Evolutionary conservation across 1,284 basidiomycete species (phyloP), one percentile per base, ranked within the genome.

Genomic region (Amylostereum chailletii): DNA sequence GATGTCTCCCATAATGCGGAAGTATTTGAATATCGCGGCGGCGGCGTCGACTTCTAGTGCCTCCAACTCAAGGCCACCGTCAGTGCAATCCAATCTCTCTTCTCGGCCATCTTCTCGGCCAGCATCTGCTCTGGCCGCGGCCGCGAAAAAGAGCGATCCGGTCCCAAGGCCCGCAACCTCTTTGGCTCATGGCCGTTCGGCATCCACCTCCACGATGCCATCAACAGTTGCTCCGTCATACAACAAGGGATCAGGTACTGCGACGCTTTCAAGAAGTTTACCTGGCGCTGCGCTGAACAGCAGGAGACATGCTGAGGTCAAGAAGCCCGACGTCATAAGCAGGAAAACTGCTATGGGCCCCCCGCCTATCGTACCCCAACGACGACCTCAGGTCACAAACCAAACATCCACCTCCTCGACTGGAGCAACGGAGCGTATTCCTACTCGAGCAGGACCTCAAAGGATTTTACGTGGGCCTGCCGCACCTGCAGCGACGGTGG

Each of bases 1-100:
- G 3, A 71, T 92, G 26, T 83, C 85, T 2, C 89, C 90, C 3
- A 83, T 79, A 1, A 80, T 81, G 49, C 83, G 76, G 58, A 89
- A 88, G 63, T 90, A 90, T 62, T 77, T 92, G 2, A 80, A 86
- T 53, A 72, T 91, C 46, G 74, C 74, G 51, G 44, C 57, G 36
- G 39, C 49, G 6, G 29, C 58, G 4, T 54, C 60, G 1, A 45
- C 58, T 2, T 31, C 50, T 3, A 55, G 53, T 37, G 54, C 61
- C 2, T 61, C 58, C 2, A 50, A 58, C 1, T 64, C 62, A 6
- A 60, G 66, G 0, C 63, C 66, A 3, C 51, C 53, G 51, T 67
- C 62, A 19, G 58, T 62, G 4, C 59, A 60, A 42, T 64, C 64
- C 4, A 45, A 45, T 3, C 55, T 55, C 42, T 53, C 51, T 34